Base-by-base conservation (phyloP, 164 flowering plant genomes). In the Litsea cubeba region DNA sequence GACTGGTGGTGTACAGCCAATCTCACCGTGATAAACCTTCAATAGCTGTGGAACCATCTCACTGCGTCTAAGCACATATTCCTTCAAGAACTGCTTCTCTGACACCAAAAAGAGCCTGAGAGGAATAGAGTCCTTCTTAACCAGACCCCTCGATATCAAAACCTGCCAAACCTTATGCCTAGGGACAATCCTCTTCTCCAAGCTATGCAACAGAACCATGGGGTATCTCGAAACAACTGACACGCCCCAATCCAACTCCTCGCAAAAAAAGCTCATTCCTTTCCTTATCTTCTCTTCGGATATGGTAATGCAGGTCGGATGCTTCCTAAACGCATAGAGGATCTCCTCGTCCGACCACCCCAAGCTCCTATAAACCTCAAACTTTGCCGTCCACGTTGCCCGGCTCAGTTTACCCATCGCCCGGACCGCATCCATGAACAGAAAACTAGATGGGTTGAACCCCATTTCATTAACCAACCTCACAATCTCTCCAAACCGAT, bases 131-230 rank as follows among this genome's bases (percentile, higher is more conserved):
- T 64, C 22, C 10, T 35, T 51, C 28, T 18, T 35, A 22, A 73
- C 65, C 26, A 74, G 20, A 2, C 72, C 64, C 51, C 46, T 77
- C 18, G 74, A 30, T 14, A 23, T 30, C 71, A 77, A 4, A 64
- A 70, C 11, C 18, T 57, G 24, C 54, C 51, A 2, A 54, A 77
- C 73, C 2, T 51, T 22, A 65, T 72, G 70, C 60, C 80, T 77
- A 1, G 76, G 80, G 30, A 51, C 26, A 54, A 70, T 73, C 54
- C 76, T 77, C 35, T n/a, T n/a, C n/a, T n/a, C n/a, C n/a, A n/a
- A n/a, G n/a, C n/a, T n/a, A n/a, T n/a, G n/a, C n/a, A 12, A 4
- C 49, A 77, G 51, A 30, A 77, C 23, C 10, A 1, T 11, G 4
- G 76, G 76, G 25, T 5, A 4, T 12, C 2, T 51, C 3, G 58